A percentile compares a stretch with the other conserved stretches of the same genome.
These are phyloP conservation scores for Mycogone perniciosa DNA, from an alignment of 2,329 filamentous ascomycete species.

Conservation along the genomic window DNA sequence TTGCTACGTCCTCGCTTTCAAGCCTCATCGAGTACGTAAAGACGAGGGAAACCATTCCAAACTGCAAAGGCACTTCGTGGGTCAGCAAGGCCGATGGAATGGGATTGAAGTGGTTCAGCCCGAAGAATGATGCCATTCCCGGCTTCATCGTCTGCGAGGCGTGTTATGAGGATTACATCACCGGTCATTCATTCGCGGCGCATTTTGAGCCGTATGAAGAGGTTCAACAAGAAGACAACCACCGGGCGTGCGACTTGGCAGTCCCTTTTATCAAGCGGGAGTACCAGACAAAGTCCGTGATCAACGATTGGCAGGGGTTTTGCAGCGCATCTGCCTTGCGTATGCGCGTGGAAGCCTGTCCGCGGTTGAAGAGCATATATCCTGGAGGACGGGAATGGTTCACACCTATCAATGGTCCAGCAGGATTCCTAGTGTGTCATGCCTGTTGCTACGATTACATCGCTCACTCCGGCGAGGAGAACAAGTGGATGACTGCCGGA, in stretches of 20 bases:
- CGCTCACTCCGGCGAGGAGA: background rate
- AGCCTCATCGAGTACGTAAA: background rate
- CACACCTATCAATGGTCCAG: background rate
- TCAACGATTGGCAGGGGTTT: background rate
- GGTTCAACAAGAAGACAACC: background rate
- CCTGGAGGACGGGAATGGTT: background rate
- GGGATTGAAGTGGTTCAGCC: background rate
- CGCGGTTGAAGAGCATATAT: background rate
- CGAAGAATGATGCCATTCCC: background rate
- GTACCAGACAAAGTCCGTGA: background rate
- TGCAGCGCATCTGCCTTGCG: background rate
- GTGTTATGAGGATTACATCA: slow-evolving; percentile 13
- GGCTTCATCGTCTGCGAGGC: slow-evolving; percentile 13
- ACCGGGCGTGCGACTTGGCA: background rate
- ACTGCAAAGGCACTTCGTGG: background rate
- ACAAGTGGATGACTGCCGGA: background rate
- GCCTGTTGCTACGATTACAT: slow-evolving; percentile 2
- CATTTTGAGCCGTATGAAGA: background rate
- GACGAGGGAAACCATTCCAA: background rate
- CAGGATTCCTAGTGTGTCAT: background rate
- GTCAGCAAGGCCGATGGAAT: background rate
- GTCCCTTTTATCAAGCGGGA: background rate
- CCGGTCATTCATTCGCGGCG: slow-evolving; percentile 7
- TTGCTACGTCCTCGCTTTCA: background rate
- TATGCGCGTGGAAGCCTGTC: background rate